Percentiles rank a stretch among this genome's conserved stretches.
These are phyloP conservation scores for Wickerhamomyces queroliae DNA, from an alignment of 805 yeast genomes.

Conservation along the genomic window DNA sequence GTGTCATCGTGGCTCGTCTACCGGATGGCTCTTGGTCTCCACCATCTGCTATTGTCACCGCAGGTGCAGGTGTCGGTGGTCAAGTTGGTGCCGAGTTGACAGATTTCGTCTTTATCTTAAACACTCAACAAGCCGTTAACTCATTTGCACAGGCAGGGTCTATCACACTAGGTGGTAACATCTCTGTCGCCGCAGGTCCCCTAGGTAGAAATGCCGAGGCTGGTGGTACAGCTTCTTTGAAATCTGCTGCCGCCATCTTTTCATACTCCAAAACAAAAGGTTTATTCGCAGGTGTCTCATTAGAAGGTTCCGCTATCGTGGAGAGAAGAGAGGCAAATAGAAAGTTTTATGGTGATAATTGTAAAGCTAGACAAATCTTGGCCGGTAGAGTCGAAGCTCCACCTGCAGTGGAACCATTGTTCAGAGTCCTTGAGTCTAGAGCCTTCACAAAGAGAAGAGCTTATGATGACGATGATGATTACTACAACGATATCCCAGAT, in stretches of 20 bases:
- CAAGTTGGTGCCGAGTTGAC: constrained; percentile 95
- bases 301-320: constrained; percentile 94
- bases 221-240: constrained; percentile 88
- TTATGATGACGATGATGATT: constrained; percentile 48
- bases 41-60: constrained; percentile 91
- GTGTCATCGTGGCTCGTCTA: constrained; percentile 87
- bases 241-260: constrained; percentile 84
- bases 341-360: constrained; percentile 83
- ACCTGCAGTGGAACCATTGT: constrained; percentile 80
- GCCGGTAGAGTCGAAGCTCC: constrained; percentile 91
- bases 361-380: constrained; percentile 83
- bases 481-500: constrained; percentile 58
- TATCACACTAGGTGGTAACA: constrained; percentile 89
- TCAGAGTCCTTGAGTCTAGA: constrained; percentile 79
- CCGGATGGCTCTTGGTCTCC: constrained; percentile 98
- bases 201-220: constrained; percentile 97
- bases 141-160: constrained; percentile 94
- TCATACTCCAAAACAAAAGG: constrained; percentile 96
- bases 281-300: constrained; percentile 92
- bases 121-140: constrained; percentile 82
- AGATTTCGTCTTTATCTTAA: constrained; percentile 90
- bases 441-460: constrained; percentile 64
- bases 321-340: constrained; percentile 97
- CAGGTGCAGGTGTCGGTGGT: constrained; percentile 99
- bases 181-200: constrained; percentile 96